Evolutionary conservation across 139 green algal genomes (phyloP).

Genomic region (Coelastrella sp.): DNA sequence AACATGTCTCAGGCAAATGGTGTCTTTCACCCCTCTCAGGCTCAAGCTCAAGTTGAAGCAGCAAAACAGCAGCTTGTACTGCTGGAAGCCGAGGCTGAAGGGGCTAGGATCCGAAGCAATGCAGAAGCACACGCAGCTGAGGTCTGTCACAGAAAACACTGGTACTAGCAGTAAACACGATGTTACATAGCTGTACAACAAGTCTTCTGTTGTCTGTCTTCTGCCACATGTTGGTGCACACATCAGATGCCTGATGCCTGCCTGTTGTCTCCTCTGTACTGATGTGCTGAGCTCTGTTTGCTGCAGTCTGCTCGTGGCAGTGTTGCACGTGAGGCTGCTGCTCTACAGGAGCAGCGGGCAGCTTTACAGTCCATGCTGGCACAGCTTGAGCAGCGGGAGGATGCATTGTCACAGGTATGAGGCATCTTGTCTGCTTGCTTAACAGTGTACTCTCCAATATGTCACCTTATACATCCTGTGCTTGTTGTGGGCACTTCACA

Average conservation of each 20-base stretch:
- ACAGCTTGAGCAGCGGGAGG: constrained; percentile 46
- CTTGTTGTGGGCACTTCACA: too few relatives aligned
- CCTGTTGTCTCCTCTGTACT: not conserved
- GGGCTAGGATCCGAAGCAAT: constrained; percentile 14
- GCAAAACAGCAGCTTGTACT: constrained; percentile 46
- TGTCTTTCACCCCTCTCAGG: constrained; percentile 22
- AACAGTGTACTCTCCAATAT: too few relatives aligned
- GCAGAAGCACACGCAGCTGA: constrained; percentile 36
- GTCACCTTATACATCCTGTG: too few relatives aligned
- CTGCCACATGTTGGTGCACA: too few relatives aligned
- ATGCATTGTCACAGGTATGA: constrained; percentile 25
- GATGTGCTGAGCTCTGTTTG: not conserved
- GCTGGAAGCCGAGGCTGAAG: constrained; percentile 42
- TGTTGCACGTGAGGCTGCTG: constrained; percentile 30
- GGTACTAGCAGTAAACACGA: too few relatives aligned
- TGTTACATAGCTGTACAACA: too few relatives aligned
- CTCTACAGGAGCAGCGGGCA: constrained; percentile 42
- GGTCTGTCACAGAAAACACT: too few relatives aligned
- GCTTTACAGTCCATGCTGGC: constrained; percentile 16
- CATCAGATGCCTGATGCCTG: not conserved
- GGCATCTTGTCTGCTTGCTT: not conserved
- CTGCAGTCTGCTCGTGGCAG: constrained; percentile 27
- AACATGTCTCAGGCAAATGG: too few relatives aligned
- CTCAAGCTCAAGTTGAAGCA: constrained; percentile 32
- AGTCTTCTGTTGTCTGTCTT: too few relatives aligned